Evolutionary conservation across 192 early-diverging fungal species (phyloP), one percentile per base, ranked within the genome.

Genomic region (Coemansia sp.): DNA sequence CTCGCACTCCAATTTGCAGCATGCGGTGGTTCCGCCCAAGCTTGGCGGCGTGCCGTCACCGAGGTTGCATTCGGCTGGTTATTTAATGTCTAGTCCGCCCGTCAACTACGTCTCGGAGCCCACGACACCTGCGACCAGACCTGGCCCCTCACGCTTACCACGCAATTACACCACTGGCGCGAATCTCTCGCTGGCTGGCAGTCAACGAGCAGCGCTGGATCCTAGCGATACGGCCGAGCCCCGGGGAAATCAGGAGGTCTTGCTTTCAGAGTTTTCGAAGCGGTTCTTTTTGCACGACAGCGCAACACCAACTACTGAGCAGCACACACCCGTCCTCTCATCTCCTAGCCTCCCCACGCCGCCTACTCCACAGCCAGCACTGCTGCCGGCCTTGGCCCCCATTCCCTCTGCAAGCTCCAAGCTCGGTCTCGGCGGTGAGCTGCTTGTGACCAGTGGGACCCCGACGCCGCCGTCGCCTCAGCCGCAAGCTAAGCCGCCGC

Each of bases 1-100:
- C 27, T 77, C 74, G 8, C 76, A 80, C 50, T 65, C 76, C 10
- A 74, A 80, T 50, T 58, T 80, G 24, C 76, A 80, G 53, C 58
- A 72, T 12, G 70, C 41, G 4, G 35, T 29, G n/a, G 19, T 29
- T 10, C 27, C 43, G 8, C 36, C 32, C 17, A 56, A 59, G 19
- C n/a, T 34, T 26, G 35, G 60, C 40, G 43, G 44, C 18, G 40
- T 33, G 8, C 65, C 71, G 8, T 74, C 75, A 4, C 69, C 68
- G 1, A 39, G 64, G 8, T 27, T 44, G 15, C 67, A 63, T n/a
- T 40, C 71, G 9, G 21, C 56, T 6, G 44, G 63, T 3, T 58
- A 67, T 22, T 60, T 67, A 36, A 14, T 62, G 8, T 48, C 68
- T 8, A 54, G 60, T 2, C 58, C 59, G 18, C 24, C 60, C 17